Evolutionary conservation across 73 alveolate species (phyloP).

Genomic region (Paramecium octaurelia): DNA sequence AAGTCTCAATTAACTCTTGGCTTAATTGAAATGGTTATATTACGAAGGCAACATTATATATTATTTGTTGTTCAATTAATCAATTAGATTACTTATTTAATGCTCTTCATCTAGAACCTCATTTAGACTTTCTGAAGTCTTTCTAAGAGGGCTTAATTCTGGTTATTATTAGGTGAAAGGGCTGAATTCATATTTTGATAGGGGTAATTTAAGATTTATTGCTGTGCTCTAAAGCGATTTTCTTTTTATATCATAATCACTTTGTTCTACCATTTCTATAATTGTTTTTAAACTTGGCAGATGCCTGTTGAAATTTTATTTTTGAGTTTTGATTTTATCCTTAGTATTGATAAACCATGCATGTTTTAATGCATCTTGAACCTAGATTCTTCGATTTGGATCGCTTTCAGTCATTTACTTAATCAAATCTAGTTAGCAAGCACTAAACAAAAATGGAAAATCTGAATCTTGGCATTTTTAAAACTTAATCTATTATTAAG

Average conservation of each 20-base stretch:
- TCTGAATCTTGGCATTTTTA: background rate
- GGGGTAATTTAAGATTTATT: background rate
- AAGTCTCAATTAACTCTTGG: background rate
- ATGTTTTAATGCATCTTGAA: background rate
- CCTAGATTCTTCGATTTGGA: background rate
- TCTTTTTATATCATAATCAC: background rate
- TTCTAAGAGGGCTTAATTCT: background rate
- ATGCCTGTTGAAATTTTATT: background rate
- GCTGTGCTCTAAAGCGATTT: background rate
- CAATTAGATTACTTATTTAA: background rate
- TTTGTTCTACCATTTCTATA: background rate
- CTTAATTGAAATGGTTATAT: background rate
- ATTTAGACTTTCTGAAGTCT: background rate
- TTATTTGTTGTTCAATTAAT: background rate
- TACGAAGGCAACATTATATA: background rate
- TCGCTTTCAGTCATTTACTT: background rate
- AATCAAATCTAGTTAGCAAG: background rate
- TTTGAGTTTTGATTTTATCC: background rate
- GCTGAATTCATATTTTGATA: background rate
- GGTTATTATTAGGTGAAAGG: background rate
- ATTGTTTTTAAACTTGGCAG: background rate
- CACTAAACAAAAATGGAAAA: background rate
- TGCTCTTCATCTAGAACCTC: constrained; percentile 6
- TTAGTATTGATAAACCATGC: background rate
- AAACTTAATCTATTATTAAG: background rate